Base-by-base conservation (phyloP, 1,284 basidiomycete species). In the Irpex lacteus region DNA sequence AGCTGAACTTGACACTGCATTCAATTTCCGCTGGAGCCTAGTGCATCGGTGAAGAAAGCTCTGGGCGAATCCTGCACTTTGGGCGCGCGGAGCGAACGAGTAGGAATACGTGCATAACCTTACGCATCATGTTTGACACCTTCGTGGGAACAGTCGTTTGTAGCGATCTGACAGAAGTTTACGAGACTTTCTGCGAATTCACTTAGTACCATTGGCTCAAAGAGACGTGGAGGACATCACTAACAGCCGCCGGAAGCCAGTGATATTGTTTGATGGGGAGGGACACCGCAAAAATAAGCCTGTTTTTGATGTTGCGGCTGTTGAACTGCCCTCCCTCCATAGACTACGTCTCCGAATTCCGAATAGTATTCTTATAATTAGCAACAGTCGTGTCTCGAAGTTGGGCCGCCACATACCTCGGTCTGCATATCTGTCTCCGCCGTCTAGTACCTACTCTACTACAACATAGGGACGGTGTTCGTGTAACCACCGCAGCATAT, bases 121-220 rank as follows among this genome's bases (percentile, higher is more conserved):
- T 56, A 32, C 54, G 32, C 15, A 56, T 56, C 54, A 36, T 36
- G 7, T n/a, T 34, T 15, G 34, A 26, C 9, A 21, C 32, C 13
- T 34, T 56, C 11, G 54, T 56, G 32, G 36, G 54, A 56, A 32
- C 36, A 11, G 18, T 37, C 36, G 21, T 32, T 56, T 32, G 34
- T 6, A n/a, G 36, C 54, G 36, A 56, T 11, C 21, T 11, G 26
- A 56, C 54, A 13, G 50, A 56, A 13, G 54, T n/a, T 15, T 56
- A 21, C 32, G 19, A 21, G 8, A 37, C 54, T 36, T 13, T 32
- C 54, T 37, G 19, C 21, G 32, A 56, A 56, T 56, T 15, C 54
- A 15, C 34, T 13, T 26, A 56, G 54, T 56, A 32, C 54, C 54
- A 56, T 56, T 56, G 54, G 54, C 54, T 37, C 54, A 56, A 37